Percentiles rank a stretch among this genome's conserved stretches.
phyloP scores from a whole-genome alignment of 2,329 filamentous ascomycete genomes.

The Colletotrichum gloeosporioides region DNA sequence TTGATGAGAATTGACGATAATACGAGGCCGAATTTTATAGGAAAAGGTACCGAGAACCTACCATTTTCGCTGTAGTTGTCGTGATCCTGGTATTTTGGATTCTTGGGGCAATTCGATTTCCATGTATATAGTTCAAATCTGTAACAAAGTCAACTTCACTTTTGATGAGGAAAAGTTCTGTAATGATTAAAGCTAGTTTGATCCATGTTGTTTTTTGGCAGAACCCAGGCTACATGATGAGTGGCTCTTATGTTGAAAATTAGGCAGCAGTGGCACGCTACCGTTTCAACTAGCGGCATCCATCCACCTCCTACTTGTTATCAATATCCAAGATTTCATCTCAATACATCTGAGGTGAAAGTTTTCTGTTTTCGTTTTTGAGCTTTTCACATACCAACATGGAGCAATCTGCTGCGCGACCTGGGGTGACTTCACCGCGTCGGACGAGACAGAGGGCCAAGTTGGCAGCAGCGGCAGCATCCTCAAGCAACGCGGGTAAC shows the following conservation, averaged over 20 bases:
- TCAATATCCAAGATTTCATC: background rate
- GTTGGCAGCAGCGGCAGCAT: background rate
- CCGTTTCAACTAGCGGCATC: background rate
- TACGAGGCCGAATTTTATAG: background rate
- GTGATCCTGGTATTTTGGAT: background rate
- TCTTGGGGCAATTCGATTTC: background rate
- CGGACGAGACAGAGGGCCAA: background rate
- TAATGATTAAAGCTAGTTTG: background rate
- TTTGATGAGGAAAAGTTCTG: background rate
- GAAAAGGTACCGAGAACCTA: background rate
- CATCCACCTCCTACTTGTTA: background rate
- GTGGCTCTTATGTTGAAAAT: background rate
- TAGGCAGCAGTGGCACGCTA: slow-evolving; percentile 2
- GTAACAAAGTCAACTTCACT: background rate
- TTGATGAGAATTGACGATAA: background rate
- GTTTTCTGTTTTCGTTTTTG: background rate
- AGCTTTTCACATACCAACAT: background rate
- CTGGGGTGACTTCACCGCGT: background rate
- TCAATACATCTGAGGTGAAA: background rate
- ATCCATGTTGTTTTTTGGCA: background rate
- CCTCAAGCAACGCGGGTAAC: background rate
- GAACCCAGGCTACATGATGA: background rate
- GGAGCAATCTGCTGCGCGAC: background rate
- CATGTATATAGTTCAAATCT: background rate
- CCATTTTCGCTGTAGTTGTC: background rate